A percentile compares a stretch with the other conserved stretches of the same genome.
These are phyloP conservation scores for Hygrophorus pudorinus DNA, from an alignment of 768 basidiomycete genomes.

Conservation along the genomic window DNA sequence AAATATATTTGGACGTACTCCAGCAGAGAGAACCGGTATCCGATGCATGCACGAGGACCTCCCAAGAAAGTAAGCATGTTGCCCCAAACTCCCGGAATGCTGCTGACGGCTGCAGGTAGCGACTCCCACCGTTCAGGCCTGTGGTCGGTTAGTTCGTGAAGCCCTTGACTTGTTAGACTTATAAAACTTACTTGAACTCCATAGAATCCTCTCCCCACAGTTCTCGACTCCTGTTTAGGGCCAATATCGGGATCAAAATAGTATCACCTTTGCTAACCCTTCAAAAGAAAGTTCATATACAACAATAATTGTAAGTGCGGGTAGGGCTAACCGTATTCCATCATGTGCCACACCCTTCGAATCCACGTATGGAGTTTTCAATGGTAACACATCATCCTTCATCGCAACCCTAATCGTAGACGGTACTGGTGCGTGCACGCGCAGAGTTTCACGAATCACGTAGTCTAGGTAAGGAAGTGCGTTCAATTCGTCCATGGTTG, in stretches of 20 bases:
- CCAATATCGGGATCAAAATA: slow-evolving; percentile 26
- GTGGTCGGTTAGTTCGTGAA: background rate
- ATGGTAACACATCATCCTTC: slow-evolving; percentile 28
- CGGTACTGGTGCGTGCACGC: slow-evolving; percentile 30
- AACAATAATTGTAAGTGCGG: background rate
- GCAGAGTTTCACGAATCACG: slow-evolving; percentile 34
- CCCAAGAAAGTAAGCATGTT: slow-evolving; percentile 37
- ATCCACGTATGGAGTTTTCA: slow-evolving; percentile 25
- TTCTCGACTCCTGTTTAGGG: slow-evolving; percentile 29
- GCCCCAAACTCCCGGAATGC: slow-evolving; percentile 38
- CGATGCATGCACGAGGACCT: slow-evolving; percentile 43
- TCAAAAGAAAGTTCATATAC: background rate
- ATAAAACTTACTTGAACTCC: slow-evolving; percentile 36
- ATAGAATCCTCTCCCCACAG: slow-evolving; percentile 43
- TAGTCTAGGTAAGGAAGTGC: slow-evolving; percentile 42
- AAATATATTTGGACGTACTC: slow-evolving; percentile 26
- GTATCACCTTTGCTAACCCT: slow-evolving; percentile 13
- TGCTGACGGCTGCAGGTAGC: slow-evolving; percentile 20
- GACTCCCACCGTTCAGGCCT: slow-evolving; percentile 47
- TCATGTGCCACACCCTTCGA: slow-evolving; percentile 20
- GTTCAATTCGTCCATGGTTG: slow-evolving; percentile 42
- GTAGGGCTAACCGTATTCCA: slow-evolving; percentile 18
- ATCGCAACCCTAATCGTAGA: slow-evolving; percentile 21
- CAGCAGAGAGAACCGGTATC: slow-evolving; percentile 35
- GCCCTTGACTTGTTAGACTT: slow-evolving; percentile 7